A percentile compares a stretch with the other conserved stretches of the same genome.
These are phyloP conservation scores for Cordyceps cicadae DNA, from an alignment of 2,329 filamentous ascomycete genomes.

Conservation along the genomic window DNA sequence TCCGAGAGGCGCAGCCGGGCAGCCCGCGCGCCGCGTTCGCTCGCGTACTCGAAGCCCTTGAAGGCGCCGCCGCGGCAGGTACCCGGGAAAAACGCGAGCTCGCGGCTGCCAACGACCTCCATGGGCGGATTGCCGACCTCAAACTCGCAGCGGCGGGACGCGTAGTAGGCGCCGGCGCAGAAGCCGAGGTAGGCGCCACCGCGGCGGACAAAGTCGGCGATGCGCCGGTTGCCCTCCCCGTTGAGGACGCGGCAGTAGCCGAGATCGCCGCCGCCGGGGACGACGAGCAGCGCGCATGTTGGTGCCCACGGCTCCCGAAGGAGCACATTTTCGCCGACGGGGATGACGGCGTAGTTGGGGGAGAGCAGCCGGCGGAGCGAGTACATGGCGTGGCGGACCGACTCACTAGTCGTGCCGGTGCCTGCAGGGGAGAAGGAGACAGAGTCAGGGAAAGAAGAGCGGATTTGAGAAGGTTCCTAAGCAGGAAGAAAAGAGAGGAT, in stretches of 20 bases:
- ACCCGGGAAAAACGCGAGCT: conserved; percentile 83
- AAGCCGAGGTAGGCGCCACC: conserved; percentile 85
- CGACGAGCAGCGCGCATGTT: conserved; percentile 79
- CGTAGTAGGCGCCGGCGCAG: conserved; percentile 94
- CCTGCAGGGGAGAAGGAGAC: conserved; percentile 40
- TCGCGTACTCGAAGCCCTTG: conserved; percentile 80
- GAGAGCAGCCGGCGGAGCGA: conserved; percentile 78
- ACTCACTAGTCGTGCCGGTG: conserved; percentile 76
- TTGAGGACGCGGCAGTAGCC: conserved; percentile 85
- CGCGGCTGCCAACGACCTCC: conserved; percentile 77
- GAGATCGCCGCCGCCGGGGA: conserved; percentile 90
- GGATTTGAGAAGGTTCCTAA: background rate
- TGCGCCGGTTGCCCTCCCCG: conserved; percentile 76
- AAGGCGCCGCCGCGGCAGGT: conserved; percentile 81
- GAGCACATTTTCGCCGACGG: conserved; percentile 67
- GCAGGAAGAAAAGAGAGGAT: conserved; percentile 15
- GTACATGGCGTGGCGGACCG: conserved; percentile 81
- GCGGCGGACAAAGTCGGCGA: conserved; percentile 74
- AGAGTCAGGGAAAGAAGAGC: background rate
- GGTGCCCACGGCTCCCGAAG: conserved; percentile 87
- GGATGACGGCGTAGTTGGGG: conserved; percentile 86
- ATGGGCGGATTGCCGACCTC: conserved; percentile 71
- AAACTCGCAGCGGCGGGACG: conserved; percentile 73
- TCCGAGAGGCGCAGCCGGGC: conserved; percentile 58
- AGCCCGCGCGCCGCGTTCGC: conserved; percentile 74